Percentiles rank a stretch among this genome's conserved stretches.
Conservation (phyloP, 306 rosid species). For the Spatholobus suberectus region DNA sequence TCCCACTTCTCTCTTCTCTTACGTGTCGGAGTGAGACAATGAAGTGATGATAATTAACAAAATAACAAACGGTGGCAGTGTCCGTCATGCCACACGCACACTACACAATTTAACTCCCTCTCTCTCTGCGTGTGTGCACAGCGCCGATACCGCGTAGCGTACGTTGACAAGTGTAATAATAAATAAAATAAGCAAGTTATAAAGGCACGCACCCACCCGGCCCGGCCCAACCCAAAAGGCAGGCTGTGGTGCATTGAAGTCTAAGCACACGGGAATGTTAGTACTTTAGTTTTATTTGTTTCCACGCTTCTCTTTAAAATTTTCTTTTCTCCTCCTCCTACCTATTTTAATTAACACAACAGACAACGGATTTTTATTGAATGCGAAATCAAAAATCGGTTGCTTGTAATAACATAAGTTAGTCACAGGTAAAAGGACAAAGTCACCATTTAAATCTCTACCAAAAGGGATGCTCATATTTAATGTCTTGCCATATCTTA, state of each 20-base stretch:
- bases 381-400: background rate
- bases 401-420: background rate
- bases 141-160: slow-evolving; percentile 28
- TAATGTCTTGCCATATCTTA: background rate
- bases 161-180: background rate
- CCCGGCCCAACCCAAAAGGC: background rate
- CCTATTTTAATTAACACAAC: background rate
- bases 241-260: no score
- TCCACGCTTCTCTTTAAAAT: background rate
- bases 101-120: no score
- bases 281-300: background rate
- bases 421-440: background rate
- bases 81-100: no score
- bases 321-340: no score
- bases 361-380: background rate
- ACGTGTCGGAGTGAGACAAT: no score
- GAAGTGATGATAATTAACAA: background rate
- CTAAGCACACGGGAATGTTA: no score
- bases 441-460: background rate
- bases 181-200: background rate
- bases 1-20: background rate
- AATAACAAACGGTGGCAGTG: background rate
- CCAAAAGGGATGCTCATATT: background rate
- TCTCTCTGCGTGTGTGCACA: background rate
- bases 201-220: background rate